Percentiles rank a stretch among this genome's conserved stretches.
These are phyloP conservation scores for Phytophthora boehmeriae DNA, from an alignment of 352 stramenopile species.

Conservation along the genomic window DNA sequence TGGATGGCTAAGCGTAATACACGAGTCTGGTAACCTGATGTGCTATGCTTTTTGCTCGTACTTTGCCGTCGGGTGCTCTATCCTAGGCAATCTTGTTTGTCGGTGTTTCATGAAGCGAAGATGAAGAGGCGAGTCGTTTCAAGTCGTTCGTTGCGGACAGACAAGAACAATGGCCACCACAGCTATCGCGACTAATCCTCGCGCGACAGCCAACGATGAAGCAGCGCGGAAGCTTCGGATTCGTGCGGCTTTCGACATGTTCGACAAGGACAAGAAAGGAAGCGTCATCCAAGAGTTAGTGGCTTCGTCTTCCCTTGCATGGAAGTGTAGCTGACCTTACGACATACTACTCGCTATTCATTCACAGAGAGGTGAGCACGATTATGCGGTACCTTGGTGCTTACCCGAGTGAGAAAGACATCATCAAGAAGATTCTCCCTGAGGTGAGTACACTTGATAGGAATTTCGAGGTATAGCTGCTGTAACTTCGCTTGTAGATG, in stretches of 20 bases:
- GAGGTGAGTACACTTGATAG: slow-evolving; percentile 46
- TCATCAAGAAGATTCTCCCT: slow-evolving; percentile 92
- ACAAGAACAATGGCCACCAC: slow-evolving; percentile 5
- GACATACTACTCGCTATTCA: not conserved
- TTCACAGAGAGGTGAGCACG: slow-evolving; percentile 84
- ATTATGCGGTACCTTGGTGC: slow-evolving; percentile 92
- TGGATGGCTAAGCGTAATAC: not conserved
- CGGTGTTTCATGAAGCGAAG: not conserved
- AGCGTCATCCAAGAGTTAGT: slow-evolving; percentile 86
- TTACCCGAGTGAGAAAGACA: slow-evolving; percentile 91
- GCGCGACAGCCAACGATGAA: slow-evolving; percentile 43
- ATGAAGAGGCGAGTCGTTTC: not conserved
- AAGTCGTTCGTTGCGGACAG: not conserved
- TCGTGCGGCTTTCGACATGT: slow-evolving; percentile 88
- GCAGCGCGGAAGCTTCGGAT: slow-evolving; percentile 61
- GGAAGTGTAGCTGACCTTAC: no score
- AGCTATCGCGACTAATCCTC: slow-evolving; percentile 35
- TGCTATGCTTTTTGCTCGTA: no score
- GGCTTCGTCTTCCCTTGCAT: not conserved
- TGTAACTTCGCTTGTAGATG: slow-evolving; percentile 46
- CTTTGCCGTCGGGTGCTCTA: no score
- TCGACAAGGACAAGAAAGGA: slow-evolving; percentile 93
- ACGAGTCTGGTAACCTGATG: not conserved
- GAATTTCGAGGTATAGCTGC: not conserved
- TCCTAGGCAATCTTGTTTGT: not conserved